Evolutionary conservation across 768 basidiomycete species (phyloP), one percentile per base, ranked within the genome.

Genomic region (Cubamyces sp.): DNA sequence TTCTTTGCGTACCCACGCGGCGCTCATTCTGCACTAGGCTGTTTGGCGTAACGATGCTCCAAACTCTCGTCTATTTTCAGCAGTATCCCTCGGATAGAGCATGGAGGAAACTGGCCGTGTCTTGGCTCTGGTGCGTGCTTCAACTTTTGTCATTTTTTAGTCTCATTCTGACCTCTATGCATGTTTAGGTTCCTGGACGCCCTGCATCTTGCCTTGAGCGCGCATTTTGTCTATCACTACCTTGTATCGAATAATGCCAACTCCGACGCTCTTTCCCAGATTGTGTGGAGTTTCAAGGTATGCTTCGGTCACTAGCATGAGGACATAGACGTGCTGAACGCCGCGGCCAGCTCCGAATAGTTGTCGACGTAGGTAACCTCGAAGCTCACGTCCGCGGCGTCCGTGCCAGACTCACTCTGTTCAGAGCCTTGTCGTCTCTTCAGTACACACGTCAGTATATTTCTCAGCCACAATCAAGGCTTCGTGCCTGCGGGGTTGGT

Each of bases 211-310:
- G 63, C 65, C 11, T 50, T 69, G 16, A 53, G 58, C 51, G 54
- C 66, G 15, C 66, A 69, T 41, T 58, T 65, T 28, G 64, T 69
- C 28, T 69, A 69, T 39, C 60, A 51, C 45, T 69, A 69, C 28
- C 61, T 69, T 15, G 64, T 69, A 49, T 57, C 58, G 43, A 57
- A 66, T 43, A 65, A 61, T 30, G 39, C 41, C 47, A 58, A 62
- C 39, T 61, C 65, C 23, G 52, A 39, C 50, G 58, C 61, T 48
- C 64, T 67, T 46, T 60, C 51, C 9, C 42, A 57, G 12, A 63
- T 64, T 47, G 54, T 66, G 5, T 65, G 64, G 66, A 68, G 67
- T 39, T 64, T 64, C 64, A 68, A 68, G 64, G 67, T 65, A 18
- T 18, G 57, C 34, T 34, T 45, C 12, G 16, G 2, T 16, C 1